A percentile compares a stretch with the other conserved stretches of the same genome.
phyloP scores from a whole-genome alignment of 2,329 filamentous ascomycete species.

The Aspergillus japonicus region DNA sequence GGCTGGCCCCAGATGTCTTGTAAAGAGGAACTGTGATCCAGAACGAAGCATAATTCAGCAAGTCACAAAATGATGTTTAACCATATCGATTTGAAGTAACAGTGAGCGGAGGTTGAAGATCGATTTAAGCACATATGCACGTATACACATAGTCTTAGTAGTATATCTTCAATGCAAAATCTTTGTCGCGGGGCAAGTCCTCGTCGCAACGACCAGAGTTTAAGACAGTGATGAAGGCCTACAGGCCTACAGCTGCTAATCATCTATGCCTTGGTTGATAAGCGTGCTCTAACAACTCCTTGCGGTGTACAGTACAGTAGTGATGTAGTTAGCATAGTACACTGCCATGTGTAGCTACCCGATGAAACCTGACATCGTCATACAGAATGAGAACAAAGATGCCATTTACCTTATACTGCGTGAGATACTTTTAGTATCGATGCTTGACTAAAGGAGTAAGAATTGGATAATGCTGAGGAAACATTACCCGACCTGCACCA shows the following conservation, averaged over 20 bases:
- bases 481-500: neutral
- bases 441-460: too few relatives aligned
- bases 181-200: too few relatives aligned
- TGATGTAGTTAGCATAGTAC: too few relatives aligned
- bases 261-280: neutral
- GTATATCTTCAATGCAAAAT: too few relatives aligned
- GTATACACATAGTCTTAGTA: neutral
- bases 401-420: neutral
- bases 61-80: neutral
- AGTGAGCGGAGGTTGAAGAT: neutral
- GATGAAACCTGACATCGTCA: neutral
- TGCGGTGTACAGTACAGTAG: neutral
- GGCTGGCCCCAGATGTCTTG: neutral
- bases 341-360: neutral
- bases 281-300: neutral
- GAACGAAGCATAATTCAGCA: neutral
- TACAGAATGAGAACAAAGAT: neutral
- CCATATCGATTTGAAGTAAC: neutral
- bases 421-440: too few relatives aligned
- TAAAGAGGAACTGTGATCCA: neutral
- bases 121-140: neutral
- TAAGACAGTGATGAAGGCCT: neutral
- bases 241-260: neutral
- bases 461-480: neutral
- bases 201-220: neutral